Evolutionary conservation across 83 land plant species (phyloP).

Genomic region (Diphasiastrum complanatum): DNA sequence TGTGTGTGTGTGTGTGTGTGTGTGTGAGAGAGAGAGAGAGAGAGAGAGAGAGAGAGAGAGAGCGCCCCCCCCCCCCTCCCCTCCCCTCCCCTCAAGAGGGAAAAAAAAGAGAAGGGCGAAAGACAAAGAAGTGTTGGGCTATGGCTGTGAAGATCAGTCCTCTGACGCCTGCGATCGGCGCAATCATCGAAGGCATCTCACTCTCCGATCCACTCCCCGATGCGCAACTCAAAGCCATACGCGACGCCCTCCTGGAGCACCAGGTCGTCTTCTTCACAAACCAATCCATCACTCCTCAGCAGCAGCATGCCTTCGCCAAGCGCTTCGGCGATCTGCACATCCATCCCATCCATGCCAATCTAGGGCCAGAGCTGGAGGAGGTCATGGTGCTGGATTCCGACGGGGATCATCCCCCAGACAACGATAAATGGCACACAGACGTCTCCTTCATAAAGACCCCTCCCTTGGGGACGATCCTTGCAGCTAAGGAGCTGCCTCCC

Average conservation of each 20-base stretch:
- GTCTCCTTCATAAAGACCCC: constrained; percentile 10
- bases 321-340: constrained; percentile 8
- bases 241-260: constrained; percentile 4
- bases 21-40: no score
- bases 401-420: constrained; percentile 1
- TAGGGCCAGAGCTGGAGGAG: constrained; percentile 9
- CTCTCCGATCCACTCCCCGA: constrained; percentile 3
- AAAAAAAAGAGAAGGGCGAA: no score
- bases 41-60: no score
- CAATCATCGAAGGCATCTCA: not conserved
- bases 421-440: constrained; percentile 8
- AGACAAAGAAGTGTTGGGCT: no score
- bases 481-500: constrained; percentile 3
- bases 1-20: no score
- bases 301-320: constrained; percentile 9
- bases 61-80: no score
- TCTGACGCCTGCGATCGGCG: constrained; percentile 5
- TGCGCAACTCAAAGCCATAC: not conserved
- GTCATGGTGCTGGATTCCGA: constrained; percentile 12
- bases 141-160: constrained; percentile 8
- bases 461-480: constrained; percentile 4
- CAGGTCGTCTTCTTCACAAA: constrained; percentile 17
- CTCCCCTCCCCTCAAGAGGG: no score
- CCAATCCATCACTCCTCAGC: constrained; percentile 12
- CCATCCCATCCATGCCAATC: not conserved